Conservation (phyloP, 2,329 filamentous ascomycete genomes). For the Ophiostoma himal-ulmi region DNA sequence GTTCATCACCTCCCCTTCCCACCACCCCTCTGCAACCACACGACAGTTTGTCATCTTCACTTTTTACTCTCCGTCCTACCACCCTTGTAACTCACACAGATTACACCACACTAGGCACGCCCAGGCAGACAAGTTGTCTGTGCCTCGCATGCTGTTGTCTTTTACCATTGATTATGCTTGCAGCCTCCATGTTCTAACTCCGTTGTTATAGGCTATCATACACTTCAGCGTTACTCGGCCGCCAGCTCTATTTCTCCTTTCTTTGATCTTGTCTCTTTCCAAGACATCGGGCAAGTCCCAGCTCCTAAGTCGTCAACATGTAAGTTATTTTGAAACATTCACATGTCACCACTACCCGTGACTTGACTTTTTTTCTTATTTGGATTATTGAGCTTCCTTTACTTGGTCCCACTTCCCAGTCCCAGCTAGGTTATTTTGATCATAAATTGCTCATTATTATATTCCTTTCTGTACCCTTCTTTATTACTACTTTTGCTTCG, state of each 20-base stretch:
- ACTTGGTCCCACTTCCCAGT: not conserved
- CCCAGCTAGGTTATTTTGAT: not conserved
- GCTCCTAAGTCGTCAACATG: not conserved
- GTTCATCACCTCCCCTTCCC: not conserved
- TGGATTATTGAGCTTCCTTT: not conserved
- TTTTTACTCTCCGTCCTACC: not conserved
- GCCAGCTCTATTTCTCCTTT: not conserved
- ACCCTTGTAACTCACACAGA: not conserved
- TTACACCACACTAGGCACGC: not conserved
- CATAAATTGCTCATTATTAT: not conserved
- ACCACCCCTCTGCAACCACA: not conserved
- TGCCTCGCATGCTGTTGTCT: not conserved
- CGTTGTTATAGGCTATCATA: not conserved
- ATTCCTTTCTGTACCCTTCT: not conserved
- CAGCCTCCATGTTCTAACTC: not conserved
- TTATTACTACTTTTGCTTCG: not conserved
- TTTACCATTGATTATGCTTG: not conserved
- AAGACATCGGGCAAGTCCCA: not conserved
- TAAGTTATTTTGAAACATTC: not conserved
- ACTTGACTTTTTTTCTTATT: not conserved
- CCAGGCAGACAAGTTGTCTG: not conserved
- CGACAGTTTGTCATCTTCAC: not conserved
- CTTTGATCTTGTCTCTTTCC: not conserved
- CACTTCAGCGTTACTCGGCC: not conserved
- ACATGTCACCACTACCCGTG: not conserved